Base-by-base conservation (phyloP, 1,284 basidiomycete genomes). In the Kwoniella shivajii region DNA sequence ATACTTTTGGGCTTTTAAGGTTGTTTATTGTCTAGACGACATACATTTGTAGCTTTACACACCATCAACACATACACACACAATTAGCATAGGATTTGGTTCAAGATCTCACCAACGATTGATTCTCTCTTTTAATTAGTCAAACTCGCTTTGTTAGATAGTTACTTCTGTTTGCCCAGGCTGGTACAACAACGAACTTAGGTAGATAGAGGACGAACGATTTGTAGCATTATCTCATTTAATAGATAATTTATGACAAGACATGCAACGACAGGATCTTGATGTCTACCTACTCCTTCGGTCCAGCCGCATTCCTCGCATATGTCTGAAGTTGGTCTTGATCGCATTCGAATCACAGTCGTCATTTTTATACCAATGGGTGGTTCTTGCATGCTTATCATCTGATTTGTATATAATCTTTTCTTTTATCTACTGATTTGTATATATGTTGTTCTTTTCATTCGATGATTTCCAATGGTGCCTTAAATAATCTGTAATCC, bases 241-340 rank as follows among this genome's bases (percentile, higher is more conserved):
- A 27, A 31, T 39, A 48, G n/a, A 54, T 31, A 54, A 13, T 30
- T 45, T 30, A 54, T 38, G 47, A 27, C 7, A 27, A 33, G 49
- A 57, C 55, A 57, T 57, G 55, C 50, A 57, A 53, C 38, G 55
- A 50, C 55, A 51, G 55, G 55, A 50, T 57, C 55, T 51, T 51
- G 37, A 47, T 51, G 55, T 57, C 49, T 34, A 39, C 37, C n/a
- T 16, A 29, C 11, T 14, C 11, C 31, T 22, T 26, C 18, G 18
- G 26, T 43, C n/a, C n/a, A n/a, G n/a, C n/a, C n/a, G n/a, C n/a
- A n/a, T n/a, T n/a, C n/a, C n/a, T n/a, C n/a, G n/a, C n/a, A n/a
- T n/a, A n/a, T n/a, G n/a, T n/a, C n/a, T n/a, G n/a, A n/a, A n/a
- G n/a, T n/a, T n/a, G n/a, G n/a, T n/a, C n/a, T n/a, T n/a, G n/a